Evolutionary conservation across 2,329 filamentous ascomycete genomes (phyloP).

Genomic region (Gnomoniopsis smithogilvyi): DNA sequence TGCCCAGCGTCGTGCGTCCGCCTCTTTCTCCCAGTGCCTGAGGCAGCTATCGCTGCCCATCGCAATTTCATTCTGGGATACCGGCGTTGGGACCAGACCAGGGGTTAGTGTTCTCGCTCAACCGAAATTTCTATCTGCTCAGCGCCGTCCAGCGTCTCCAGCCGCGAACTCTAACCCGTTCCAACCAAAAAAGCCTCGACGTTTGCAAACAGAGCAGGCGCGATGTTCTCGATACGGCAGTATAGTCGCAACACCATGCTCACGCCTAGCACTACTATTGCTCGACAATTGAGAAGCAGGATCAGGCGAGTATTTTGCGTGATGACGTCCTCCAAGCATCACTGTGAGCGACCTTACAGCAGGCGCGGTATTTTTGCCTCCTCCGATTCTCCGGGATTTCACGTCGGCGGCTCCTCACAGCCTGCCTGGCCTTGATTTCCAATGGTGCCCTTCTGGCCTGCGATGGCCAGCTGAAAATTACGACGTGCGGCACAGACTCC

Average conservation of each 20-base stretch:
- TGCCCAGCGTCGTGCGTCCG: conserved; percentile 8
- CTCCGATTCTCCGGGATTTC: conserved; percentile 9
- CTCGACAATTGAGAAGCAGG: not conserved
- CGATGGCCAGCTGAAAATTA: conserved; percentile 10
- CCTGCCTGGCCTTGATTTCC: not conserved
- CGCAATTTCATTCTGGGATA: conserved; percentile 14
- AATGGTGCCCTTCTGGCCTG: conserved; percentile 1
- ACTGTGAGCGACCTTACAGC: conserved; percentile 11
- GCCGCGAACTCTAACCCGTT: not conserved
- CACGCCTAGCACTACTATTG: not conserved
- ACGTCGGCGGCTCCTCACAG: not conserved
- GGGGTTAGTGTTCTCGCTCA: not conserved
- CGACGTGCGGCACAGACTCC: conserved; percentile 13
- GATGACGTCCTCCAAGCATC: conserved; percentile 13
- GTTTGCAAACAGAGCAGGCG: not conserved
- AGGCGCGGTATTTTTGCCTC: not conserved
- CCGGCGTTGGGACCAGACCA: conserved; percentile 1
- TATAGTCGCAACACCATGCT: not conserved
- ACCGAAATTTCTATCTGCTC: not conserved
- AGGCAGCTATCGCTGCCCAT: conserved; percentile 15
- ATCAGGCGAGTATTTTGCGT: not conserved
- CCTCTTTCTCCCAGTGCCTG: not conserved
- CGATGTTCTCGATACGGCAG: not conserved
- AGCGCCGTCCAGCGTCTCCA: not conserved
- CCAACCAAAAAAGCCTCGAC: not conserved